These are phyloP conservation scores for Aspergillus sclerotialis DNA, from an alignment of 2,329 filamentous ascomycete genomes.

Conservation along the genomic window DNA sequence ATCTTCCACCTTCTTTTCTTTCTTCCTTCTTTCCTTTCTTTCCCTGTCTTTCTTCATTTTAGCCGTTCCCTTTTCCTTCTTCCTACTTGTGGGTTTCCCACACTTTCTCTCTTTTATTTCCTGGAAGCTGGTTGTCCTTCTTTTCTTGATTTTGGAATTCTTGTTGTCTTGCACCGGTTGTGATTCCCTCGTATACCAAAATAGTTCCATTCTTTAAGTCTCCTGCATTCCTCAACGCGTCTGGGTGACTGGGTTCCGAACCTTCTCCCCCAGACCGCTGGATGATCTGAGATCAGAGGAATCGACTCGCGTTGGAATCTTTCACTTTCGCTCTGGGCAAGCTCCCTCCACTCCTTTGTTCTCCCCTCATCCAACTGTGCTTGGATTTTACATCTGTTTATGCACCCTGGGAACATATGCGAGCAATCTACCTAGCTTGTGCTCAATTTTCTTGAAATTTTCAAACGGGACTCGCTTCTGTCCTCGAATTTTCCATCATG, in stretches of 20 bases:
- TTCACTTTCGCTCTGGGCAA: not conserved
- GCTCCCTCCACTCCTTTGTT: not conserved
- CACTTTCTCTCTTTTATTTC: constrained; percentile 7
- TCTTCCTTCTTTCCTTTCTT: constrained; percentile 6
- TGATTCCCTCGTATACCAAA: too few species aligned
- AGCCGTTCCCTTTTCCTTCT: constrained; percentile 7
- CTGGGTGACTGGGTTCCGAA: not conserved
- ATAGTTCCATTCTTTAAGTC: not conserved
- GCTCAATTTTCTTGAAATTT: not conserved
- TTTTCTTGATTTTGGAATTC: constrained; percentile 23
- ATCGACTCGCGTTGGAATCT: not conserved
- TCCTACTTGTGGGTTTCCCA: constrained; percentile 8
- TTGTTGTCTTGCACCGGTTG: constrained; percentile 14
- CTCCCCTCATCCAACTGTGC: not conserved
- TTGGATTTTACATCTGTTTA: not conserved
- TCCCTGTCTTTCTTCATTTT: constrained; percentile 4
- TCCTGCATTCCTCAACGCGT: not conserved
- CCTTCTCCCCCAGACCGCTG: not conserved
- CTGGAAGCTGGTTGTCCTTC: constrained; percentile 31
- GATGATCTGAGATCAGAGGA: not conserved
- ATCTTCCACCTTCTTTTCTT: constrained; percentile 4
- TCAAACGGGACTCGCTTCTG: not conserved
- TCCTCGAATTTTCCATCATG: constrained; percentile 12
- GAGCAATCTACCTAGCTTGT: not conserved
- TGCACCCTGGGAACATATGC: too few species aligned